Evolutionary conservation across 2,329 filamentous ascomycete genomes (phyloP).

Genomic region (Biscogniauxia sp.): DNA sequence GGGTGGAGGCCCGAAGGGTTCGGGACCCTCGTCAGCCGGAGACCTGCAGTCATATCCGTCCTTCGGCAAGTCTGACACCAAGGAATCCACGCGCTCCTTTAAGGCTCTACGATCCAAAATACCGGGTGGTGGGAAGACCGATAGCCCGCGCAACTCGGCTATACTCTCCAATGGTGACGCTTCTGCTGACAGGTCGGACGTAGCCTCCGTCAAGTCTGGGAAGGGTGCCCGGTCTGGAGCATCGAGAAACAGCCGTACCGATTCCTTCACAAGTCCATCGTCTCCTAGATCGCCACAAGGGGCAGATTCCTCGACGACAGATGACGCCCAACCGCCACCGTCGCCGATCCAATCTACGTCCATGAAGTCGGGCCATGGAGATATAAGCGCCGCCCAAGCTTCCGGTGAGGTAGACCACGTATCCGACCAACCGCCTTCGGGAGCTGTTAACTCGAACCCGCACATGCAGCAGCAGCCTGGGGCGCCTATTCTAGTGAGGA

Average conservation of each 20-base stretch:
- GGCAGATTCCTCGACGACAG: conserved; percentile 42
- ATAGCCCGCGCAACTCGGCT: conserved; percentile 78
- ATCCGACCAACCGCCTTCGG: conserved; percentile 82
- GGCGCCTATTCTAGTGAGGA: conserved; percentile 85
- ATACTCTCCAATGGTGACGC: conserved; percentile 62
- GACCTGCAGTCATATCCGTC: conserved; percentile 84
- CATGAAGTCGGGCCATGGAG: conserved; percentile 69
- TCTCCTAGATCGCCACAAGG: conserved; percentile 43
- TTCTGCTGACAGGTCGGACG: conserved; percentile 65
- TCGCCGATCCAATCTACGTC: conserved; percentile 81
- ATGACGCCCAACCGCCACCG: conserved; percentile 66
- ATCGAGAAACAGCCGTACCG: conserved; percentile 47
- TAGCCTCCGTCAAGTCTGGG: conserved; percentile 70
- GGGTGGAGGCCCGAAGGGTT: conserved; percentile 51
- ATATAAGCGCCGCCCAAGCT: conserved; percentile 76
- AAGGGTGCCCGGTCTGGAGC: conserved; percentile 58
- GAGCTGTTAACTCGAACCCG: conserved; percentile 55
- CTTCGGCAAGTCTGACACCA: conserved; percentile 88
- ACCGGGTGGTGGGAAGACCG: conserved; percentile 66
- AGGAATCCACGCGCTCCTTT: conserved; percentile 85
- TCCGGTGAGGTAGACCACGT: conserved; percentile 92
- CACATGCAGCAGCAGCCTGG: conserved; percentile 66
- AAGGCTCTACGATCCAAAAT: conserved; percentile 87
- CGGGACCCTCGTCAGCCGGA: conserved; percentile 46
- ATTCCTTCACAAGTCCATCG: conserved; percentile 40